These are phyloP conservation scores for Thermochaetoides thermophila DNA, from an alignment of 495 filamentous ascomycete species.

Conservation along the genomic window DNA sequence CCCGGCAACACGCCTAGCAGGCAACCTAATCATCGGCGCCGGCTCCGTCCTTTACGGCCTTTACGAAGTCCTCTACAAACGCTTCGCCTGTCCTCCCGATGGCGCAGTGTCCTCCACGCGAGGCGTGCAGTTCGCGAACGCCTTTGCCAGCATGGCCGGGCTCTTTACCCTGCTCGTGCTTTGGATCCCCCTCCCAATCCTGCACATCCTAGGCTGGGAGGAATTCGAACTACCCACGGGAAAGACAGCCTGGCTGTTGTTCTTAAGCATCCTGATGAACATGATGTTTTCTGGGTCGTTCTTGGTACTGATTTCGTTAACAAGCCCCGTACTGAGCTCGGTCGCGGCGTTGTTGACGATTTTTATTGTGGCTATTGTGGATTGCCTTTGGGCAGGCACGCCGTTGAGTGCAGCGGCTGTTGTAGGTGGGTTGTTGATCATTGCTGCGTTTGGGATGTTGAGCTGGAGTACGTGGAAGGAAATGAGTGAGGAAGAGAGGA, in stretches of 20 bases:
- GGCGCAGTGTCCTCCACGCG: constrained; percentile 62
- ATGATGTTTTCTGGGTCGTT: constrained; percentile 87
- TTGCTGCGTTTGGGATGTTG: constrained; percentile 68
- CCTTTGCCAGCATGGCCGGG: constrained; percentile 77
- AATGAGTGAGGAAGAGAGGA: constrained; percentile 67
- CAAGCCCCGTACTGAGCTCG: constrained; percentile 77
- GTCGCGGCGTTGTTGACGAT: constrained; percentile 91
- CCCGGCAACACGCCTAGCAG: constrained; percentile 44
- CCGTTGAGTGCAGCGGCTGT: constrained; percentile 61
- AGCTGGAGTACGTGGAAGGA: constrained; percentile 87
- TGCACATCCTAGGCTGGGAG: constrained; percentile 67
- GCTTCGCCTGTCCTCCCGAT: constrained; percentile 80
- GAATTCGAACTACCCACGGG: constrained; percentile 67
- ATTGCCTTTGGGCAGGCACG: constrained; percentile 69
- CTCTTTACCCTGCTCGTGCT: constrained; percentile 68
- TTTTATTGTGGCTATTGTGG: constrained; percentile 83
- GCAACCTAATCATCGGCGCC: constrained; percentile 86
- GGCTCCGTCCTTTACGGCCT: constrained; percentile 90
- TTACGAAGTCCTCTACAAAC: constrained; percentile 95
- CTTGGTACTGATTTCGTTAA: constrained; percentile 80
- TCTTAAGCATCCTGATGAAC: constrained; percentile 70
- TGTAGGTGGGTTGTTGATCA: constrained; percentile 71
- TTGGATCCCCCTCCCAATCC: constrained; percentile 80
- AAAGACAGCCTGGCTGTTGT: constrained; percentile 60
- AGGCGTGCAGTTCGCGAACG: constrained; percentile 85